Base-by-base conservation (phyloP, 176 grass and related monocot species). In the Ananas comosus region DNA sequence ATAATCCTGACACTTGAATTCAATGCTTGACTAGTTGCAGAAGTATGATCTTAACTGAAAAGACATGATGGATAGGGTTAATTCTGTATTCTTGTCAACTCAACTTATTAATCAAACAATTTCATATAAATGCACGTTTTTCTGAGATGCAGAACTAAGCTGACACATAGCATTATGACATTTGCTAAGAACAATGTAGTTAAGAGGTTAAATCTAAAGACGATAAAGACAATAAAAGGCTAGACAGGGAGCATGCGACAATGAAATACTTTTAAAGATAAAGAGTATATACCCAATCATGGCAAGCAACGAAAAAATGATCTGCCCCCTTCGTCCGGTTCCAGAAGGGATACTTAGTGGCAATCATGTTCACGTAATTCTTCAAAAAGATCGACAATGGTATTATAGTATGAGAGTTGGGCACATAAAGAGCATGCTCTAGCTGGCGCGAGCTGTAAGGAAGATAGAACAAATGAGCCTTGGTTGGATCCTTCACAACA, bases 271-370 rank as follows among this genome's bases (percentile, higher is more conserved):
- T 27, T 27, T 2, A 27, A 27, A 27, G 16, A 9, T 18, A 61
- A 12, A 76, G 56, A 64, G 65, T 65, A 76, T 57, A 71, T 96
- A 96, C 92, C 92, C 92, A 96, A 75, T 96, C 92, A 82, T 96
- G 92, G 77, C 92, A 96, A 70, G 83, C 92, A 27, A 91, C 92
- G 13, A 91, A 86, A 72, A 96, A 96, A 80, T 96, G 92, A 81
- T 96, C 88, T 9, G 83, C 78, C 53, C 92, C 92, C 84, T 78
- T 91, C 16, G 75, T 96, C 68, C 88, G n/a, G 70, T 96, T 96
- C 92, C 92, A 96, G 47, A 87, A 83, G 0, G 79, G 81, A 49
- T 89, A 96, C 73, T 96, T 96, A 64, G 78, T 49, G 17, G 88
- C 80, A 59, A 96, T 87, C 78, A 79, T 74, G 73, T 96, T 76